These are phyloP conservation scores for Amylocystis lapponica DNA, from an alignment of 768 basidiomycete species.

Conservation along the genomic window DNA sequence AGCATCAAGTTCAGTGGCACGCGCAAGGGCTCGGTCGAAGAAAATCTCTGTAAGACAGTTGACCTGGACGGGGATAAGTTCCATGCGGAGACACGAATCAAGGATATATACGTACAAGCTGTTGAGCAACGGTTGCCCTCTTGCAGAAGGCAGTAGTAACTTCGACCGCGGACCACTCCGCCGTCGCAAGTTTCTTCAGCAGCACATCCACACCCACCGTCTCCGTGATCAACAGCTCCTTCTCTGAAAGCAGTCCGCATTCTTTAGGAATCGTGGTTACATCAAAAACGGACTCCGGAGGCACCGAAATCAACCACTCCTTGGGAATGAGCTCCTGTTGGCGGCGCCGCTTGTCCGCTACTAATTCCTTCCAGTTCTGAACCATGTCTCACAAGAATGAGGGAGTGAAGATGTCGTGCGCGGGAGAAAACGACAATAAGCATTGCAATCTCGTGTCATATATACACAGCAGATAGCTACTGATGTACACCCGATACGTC, in stretches of 20 bases:
- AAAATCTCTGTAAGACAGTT: slow-evolving; percentile 87
- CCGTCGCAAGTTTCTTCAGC: slow-evolving; percentile 44
- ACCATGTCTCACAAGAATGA: background rate
- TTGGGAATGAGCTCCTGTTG: slow-evolving; percentile 53
- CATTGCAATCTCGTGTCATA: too few species aligned
- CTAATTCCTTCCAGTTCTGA: slow-evolving; percentile 44
- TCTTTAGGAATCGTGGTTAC: slow-evolving; percentile 47
- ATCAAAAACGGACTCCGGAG: slow-evolving; percentile 36
- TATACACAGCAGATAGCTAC: too few species aligned
- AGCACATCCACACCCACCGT: slow-evolving; percentile 42
- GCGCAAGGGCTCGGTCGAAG: slow-evolving; percentile 58
- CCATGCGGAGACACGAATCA: background rate
- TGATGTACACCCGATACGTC: too few species aligned
- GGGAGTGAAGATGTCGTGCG: background rate
- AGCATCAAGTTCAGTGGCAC: slow-evolving; percentile 64
- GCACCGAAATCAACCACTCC: slow-evolving; percentile 51
- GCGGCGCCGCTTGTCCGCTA: slow-evolving; percentile 44
- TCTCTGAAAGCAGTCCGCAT: slow-evolving; percentile 47
- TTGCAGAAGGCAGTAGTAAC: slow-evolving; percentile 74
- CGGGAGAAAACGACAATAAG: background rate
- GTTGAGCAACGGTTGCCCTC: slow-evolving; percentile 74
- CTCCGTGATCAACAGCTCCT: slow-evolving; percentile 55
- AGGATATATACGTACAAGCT: slow-evolving; percentile 44
- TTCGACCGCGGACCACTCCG: slow-evolving; percentile 53
- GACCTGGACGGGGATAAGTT: slow-evolving; percentile 36